phyloP scores from a whole-genome alignment of 164 flowering plant species.

The Stephania japonica region DNA sequence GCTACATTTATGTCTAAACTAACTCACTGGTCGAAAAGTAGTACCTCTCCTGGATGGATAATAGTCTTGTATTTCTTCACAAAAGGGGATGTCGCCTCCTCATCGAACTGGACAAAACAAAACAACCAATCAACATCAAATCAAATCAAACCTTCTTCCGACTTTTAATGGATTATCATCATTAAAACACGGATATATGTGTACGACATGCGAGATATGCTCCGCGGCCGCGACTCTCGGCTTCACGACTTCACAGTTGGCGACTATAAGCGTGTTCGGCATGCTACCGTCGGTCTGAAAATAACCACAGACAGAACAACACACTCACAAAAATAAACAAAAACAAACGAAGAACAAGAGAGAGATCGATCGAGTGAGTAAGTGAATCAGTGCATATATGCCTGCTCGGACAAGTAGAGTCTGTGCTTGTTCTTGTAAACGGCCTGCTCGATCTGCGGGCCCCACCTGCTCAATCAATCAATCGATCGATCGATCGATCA shows the following conservation, averaged over 20 bases:
- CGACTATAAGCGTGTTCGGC: conserved; percentile 96
- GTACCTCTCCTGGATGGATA: conserved; percentile 92
- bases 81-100: conserved; percentile 88
- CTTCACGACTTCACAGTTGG: conserved; percentile 95
- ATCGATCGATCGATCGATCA: too few species aligned
- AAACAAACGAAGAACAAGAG: background rate
- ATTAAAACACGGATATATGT: background rate
- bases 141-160: background rate
- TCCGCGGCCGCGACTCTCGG: conserved; percentile 99
- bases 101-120: conserved; percentile 60
- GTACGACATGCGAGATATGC: conserved; percentile 78
- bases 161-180: background rate
- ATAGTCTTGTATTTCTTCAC: conserved; percentile 89
- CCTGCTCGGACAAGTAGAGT: conserved; percentile 96
- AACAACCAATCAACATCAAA: background rate
- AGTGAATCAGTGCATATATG: too few species aligned
- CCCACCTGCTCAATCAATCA: conserved; percentile 51
- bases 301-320: background rate
- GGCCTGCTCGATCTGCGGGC: conserved; percentile 80
- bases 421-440: conserved; percentile 90
- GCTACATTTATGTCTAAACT: too few species aligned
- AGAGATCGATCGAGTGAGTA: too few species aligned
- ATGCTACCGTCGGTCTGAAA: conserved; percentile 95
- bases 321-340: background rate
- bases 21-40: too few species aligned